Evolutionary conservation across 2,329 filamentous ascomycete species (phyloP).

Genomic region (Colletotrichum karsti): DNA sequence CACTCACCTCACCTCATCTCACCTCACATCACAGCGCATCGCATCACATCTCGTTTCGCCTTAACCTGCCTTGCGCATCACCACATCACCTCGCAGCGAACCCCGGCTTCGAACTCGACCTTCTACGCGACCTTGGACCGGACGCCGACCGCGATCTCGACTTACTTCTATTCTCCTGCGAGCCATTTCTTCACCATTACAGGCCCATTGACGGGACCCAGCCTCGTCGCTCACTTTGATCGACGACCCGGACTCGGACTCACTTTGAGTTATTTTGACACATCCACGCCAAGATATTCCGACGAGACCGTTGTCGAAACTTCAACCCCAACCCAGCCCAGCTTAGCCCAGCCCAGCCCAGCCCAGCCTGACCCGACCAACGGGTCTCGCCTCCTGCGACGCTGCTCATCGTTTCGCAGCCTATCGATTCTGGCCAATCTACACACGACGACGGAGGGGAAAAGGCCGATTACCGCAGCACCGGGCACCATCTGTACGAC

Average conservation of each 20-base stretch:
- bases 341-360: neutral
- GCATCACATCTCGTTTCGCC: neutral
- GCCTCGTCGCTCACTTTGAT: neutral
- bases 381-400: slow-evolving; percentile 25
- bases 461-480: slow-evolving; percentile 27
- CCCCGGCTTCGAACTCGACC: slow-evolving; percentile 2
- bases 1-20: neutral
- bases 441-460: slow-evolving; percentile 9
- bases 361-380: slow-evolving; percentile 22
- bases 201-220: neutral
- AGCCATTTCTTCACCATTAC: neutral
- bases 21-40: neutral
- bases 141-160: neutral
- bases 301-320: neutral
- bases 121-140: neutral
- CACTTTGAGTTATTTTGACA: neutral
- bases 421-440: slow-evolving; percentile 4
- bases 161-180: neutral
- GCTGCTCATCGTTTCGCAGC: slow-evolving; percentile 13
- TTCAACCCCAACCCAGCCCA: neutral
- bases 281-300: neutral
- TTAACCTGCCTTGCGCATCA: neutral
- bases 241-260: neutral
- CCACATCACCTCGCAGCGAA: slow-evolving; percentile 18
- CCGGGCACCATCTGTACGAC: slow-evolving; percentile 16